Base-by-base conservation (phyloP, 306 rosid genomes). In the Leucaena leucocephala region DNA sequence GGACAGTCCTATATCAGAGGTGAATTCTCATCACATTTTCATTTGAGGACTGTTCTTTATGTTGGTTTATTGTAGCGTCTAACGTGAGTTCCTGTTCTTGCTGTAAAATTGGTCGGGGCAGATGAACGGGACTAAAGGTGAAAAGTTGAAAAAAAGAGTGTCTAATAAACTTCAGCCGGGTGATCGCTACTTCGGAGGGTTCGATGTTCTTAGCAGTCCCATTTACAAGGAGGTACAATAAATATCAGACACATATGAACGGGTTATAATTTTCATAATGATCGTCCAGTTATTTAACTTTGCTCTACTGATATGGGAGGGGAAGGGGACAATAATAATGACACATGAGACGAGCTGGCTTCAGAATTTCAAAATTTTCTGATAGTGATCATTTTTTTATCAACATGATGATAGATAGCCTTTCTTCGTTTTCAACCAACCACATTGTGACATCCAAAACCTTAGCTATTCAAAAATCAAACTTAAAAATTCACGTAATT, bases 171-270 rank as follows among this genome's bases (percentile, higher is more conserved):
- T 65, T 65, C 83, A 71, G 46, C 48, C 57, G 33, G 72, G 44
- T 79, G 83, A 89, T 81, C 65, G 59, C 82, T 34, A 83, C 63
- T 71, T 85, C 80, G 88, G 81, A 22, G 89, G 74, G 48, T 75
- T 83, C 38, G 89, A 87, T 81, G 79, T 84, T 6, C 85, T 35
- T 39, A 82, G 83, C 83, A 71, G 74, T 75, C 79, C 71, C 77
- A 57, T 85, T 84, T 81, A 87, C 54, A 84, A 70, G 46, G 90
- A 94, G 97, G 98, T 94, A 92, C 43, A 36, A 22, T 64, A 16
- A 70, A 42, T 82, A 49, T 44, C 63, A 27, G 55, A 76, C 65
- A 39, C 43, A 33, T 55, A 27, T 27, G 27, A 27, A 27, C 27
- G 27, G 27, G 42, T 48, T 50, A 42, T 40, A 39, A 67, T 59